Percentiles rank a stretch among this genome's conserved stretches.
phyloP scores from a whole-genome alignment of 257 asterid species.

The Thymus mandschuricus region DNA sequence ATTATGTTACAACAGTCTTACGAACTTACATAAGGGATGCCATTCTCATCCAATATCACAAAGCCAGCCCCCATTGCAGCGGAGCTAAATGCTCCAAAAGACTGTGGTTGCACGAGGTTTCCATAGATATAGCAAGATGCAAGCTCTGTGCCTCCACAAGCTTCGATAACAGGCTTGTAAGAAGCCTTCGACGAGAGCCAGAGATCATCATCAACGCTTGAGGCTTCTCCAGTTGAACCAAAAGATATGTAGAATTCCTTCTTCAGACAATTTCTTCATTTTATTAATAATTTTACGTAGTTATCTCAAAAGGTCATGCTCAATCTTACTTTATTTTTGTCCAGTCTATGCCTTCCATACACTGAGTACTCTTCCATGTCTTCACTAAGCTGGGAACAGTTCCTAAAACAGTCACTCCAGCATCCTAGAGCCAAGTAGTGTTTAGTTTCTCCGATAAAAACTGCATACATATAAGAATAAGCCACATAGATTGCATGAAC shows the following conservation, averaged over 20 bases:
- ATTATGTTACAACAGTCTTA: not conserved
- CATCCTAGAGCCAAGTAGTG: conserved; percentile 58
- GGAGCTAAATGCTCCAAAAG: conserved; percentile 85
- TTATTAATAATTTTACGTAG: conserved; percentile 7
- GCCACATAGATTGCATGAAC: not conserved
- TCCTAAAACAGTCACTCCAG: conserved; percentile 82
- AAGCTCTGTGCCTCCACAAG: conserved; percentile 98
- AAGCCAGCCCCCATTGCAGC: conserved; percentile 77
- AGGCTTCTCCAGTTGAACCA: conserved; percentile 87
- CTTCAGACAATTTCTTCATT: conserved; percentile 9
- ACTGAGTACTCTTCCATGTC: conserved; percentile 82
- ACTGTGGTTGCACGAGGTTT: conserved; percentile 88
- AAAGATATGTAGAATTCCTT: conserved; percentile 53
- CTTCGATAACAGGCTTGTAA: conserved; percentile 78
- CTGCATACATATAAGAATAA: not conserved
- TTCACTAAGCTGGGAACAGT: conserved; percentile 97
- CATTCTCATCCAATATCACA: conserved; percentile 77
- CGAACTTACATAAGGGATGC: conserved; percentile 65
- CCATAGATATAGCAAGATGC: conserved; percentile 76
- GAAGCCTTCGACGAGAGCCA: conserved; percentile 90
- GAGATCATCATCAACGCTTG: conserved; percentile 86
- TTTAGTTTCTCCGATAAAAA: not conserved
- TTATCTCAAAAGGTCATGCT: not conserved
- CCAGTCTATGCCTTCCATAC: conserved; percentile 91
- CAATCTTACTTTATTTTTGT: conserved; percentile 68